Evolutionary conservation across 768 basidiomycete species (phyloP).

Genomic region (Suillus subaureus): DNA sequence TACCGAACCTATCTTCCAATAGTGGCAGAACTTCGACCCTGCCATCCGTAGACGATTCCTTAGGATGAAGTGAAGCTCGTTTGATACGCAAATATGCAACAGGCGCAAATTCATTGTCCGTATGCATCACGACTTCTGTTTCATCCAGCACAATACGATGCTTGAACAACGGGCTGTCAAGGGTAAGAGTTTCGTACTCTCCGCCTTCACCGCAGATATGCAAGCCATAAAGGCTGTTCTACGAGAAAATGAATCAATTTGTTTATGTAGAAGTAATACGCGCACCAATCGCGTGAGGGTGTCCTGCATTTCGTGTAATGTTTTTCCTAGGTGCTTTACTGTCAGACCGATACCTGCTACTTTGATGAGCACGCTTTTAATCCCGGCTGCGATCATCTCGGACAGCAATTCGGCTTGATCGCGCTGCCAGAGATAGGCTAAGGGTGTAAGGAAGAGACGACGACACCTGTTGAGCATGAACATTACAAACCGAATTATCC

Average conservation of each 20-base stretch:
- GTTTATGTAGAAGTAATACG: neutral
- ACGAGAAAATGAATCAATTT: neutral
- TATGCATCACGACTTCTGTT: conserved; percentile 73
- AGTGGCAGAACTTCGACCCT: conserved; percentile 48
- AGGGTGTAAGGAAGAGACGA: conserved; percentile 74
- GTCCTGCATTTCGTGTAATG: conserved; percentile 71
- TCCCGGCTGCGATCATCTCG: conserved; percentile 81
- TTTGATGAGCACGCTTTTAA: conserved; percentile 89
- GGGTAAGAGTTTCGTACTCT: conserved; percentile 93
- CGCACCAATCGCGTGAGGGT: conserved; percentile 73
- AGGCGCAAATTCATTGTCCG: conserved; percentile 81
- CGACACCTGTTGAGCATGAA: conserved; percentile 57
- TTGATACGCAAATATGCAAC: conserved; percentile 91
- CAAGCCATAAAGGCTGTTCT: conserved; percentile 84
- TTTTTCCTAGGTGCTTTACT: conserved; percentile 75
- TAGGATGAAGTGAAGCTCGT: conserved; percentile 61
- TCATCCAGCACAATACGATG: conserved; percentile 68
- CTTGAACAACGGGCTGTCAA: conserved; percentile 90
- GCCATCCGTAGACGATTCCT: conserved; percentile 30
- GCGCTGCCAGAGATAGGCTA: conserved; percentile 94
- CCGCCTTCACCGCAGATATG: conserved; percentile 98
- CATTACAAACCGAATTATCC: conserved; percentile 3
- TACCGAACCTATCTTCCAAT: conserved; percentile 38
- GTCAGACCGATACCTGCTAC: conserved; percentile 92
- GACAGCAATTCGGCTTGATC: conserved; percentile 82